Evolutionary conservation across 768 basidiomycete genomes (phyloP), one percentile per base, ranked within the genome.

Genomic region (Tubosaeta sp.): DNA sequence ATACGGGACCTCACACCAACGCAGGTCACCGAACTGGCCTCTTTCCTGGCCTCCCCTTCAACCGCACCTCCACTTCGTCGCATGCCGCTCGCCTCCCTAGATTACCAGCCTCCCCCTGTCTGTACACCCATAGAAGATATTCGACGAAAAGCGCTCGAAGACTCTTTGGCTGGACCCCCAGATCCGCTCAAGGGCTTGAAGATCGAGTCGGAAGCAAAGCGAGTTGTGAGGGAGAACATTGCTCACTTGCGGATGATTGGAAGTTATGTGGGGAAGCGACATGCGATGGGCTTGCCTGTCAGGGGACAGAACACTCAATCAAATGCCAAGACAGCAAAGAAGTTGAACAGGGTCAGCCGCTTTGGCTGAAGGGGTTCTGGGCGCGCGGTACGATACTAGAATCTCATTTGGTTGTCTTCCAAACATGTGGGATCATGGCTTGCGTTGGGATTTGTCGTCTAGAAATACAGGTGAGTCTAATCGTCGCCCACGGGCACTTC

Each of bases 401-500:
- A 53, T 48, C 48, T 48, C 37, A 51, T 49, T 31, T 29, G 38
- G 49, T 50, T 39, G 12, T 31, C 26, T 39, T 27, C 14, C 17
- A 35, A 31, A 19, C 34, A 33, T 6, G 27, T 39, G 31, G 29
- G 29, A 29, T 8, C 17, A 31, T 43, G 47, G 19, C 34, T 56
- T 46, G 48, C 45, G 54, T 55, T 43, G 50, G 45, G 37, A 51
- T 37, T 41, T 48, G 34, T 33, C 27, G 29, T 46, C 55, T 56
- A 59, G 37, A 55, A 46, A 46, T 52, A 64, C 54, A 60, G 49
- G 58, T 57, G 52, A 64, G 54, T 69, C 71, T 76, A 95, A 71
- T 97, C 94, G 64, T 97, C 94, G 51, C 89, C 92, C 39, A 89
- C 79, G 1, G 94, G 94, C 26, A 95, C 85, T 69, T 99, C 97